Conservation (phyloP, 176 grass and related monocot genomes). For the Eragrostis curvula region DNA sequence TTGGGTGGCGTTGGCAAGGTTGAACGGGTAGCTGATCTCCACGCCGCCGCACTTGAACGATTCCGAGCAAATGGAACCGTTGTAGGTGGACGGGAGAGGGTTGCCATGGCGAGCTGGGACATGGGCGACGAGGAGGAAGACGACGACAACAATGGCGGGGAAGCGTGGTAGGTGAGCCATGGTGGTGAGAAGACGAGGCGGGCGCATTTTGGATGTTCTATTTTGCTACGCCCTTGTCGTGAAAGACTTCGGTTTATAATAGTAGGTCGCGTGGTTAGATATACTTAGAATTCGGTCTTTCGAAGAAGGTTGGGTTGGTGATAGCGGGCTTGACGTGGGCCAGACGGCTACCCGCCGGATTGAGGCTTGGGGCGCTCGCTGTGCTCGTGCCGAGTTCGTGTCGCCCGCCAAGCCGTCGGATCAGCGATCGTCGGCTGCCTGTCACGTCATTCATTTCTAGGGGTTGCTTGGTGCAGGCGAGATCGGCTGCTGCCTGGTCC, state of each 20-base stretch:
- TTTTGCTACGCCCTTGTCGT: neutral
- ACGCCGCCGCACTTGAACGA: neutral
- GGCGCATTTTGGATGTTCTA: neutral
- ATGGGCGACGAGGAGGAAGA: neutral
- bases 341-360: too few species aligned
- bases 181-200: neutral
- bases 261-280: neutral
- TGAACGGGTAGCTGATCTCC: conserved; percentile 8
- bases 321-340: neutral
- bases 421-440: neutral
- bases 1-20: neutral
- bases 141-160: neutral
- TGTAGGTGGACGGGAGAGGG: neutral
- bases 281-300: too few species aligned
- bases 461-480: neutral
- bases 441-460: neutral
- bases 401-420: neutral
- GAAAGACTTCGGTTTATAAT: neutral
- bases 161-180: conserved; percentile 14
- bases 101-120: neutral
- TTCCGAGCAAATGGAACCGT: neutral
- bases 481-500: neutral
- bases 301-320: neutral
- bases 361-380: too few species aligned
- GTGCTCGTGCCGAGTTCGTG: too few species aligned